phyloP scores from a whole-genome alignment of 495 filamentous ascomycete species.

The Aeminium ludgeri region DNA sequence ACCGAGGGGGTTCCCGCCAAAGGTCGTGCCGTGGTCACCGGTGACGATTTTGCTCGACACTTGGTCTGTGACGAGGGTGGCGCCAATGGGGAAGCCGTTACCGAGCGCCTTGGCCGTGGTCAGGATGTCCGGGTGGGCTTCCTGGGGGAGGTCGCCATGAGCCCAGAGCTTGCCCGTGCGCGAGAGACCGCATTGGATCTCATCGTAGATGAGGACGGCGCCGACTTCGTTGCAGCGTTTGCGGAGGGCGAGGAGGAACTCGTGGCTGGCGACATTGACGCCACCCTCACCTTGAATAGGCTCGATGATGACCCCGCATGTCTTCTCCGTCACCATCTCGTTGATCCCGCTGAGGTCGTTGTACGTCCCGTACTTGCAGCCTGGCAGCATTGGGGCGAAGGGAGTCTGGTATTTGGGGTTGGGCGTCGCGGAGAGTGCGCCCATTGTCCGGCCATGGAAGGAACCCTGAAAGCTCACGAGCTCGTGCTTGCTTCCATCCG shows the following conservation, averaged over 20 bases:
- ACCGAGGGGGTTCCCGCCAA: conserved; percentile 85
- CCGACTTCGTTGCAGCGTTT: conserved; percentile 71
- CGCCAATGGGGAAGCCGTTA: conserved; percentile 89
- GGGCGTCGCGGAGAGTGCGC: conserved; percentile 77
- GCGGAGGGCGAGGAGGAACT: conserved; percentile 64
- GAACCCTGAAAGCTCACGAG: conserved; percentile 76
- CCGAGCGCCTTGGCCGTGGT: conserved; percentile 91
- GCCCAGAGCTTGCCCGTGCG: conserved; percentile 86
- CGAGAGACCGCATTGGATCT: conserved; percentile 86
- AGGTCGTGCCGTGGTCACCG: conserved; percentile 94
- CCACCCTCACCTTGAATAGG: conserved; percentile 97
- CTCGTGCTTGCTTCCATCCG: conserved; percentile 59
- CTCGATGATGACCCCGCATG: conserved; percentile 91
- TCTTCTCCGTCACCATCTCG: conserved; percentile 59
- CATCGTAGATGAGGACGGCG: conserved; percentile 81
- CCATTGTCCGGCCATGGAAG: conserved; percentile 96
- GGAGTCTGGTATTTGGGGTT: conserved; percentile 96
- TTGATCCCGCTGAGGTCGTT: conserved; percentile 61
- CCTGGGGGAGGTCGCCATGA: conserved; percentile 48
- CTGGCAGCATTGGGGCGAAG: conserved; percentile 87
- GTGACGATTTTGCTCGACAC: conserved; percentile 73
- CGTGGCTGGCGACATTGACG: conserved; percentile 62
- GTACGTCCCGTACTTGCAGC: conserved; percentile 71
- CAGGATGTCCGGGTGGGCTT: conserved; percentile 83
- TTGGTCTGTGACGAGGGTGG: conserved; percentile 61